Base-by-base conservation (phyloP, 257 asterid genomes). In the Nicotiana tomentosiformis region DNA sequence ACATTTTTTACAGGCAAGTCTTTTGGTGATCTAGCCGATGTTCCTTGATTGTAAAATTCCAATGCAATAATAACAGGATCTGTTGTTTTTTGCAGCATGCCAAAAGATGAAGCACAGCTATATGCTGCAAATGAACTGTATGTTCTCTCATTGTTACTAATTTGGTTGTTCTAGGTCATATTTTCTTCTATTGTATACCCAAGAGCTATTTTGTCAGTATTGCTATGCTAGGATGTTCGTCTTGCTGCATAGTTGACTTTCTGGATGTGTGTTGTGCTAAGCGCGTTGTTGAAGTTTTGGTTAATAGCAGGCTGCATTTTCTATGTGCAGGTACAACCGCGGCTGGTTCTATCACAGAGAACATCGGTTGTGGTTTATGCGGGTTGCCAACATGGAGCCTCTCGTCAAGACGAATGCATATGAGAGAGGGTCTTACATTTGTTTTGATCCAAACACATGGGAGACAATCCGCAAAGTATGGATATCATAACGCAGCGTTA, bases 271-370 rank as follows among this genome's bases (percentile, higher is more conserved):
- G 16, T 4, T 80, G 77, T 64, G 64, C 65, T 8, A 26, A 74
- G 80, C 16, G 46, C 80, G 2, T 29, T 51, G 80, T 58, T 51
- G 62, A 55, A 29, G 80, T 26, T 32, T 20, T 72, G 10, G 23
- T 26, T 51, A 29, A 76, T 29, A 76, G 64, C 64, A 51, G 64
- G 35, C 62, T 76, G 10, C 62, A 51, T 76, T 51, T 51, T 76
- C 80, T 51, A 46, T 26, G 43, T 76, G 78, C 88, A 95, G 98
- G 78, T 88, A 87, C 77, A 87, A 89, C 83, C 90, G 97, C 86
- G 97, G 97, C 29, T 95, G 98, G 98, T 91, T 92, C 83, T 95
- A 90, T 86, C 98, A 93, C 83, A 91, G 82, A 86, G 98, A 91
- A 70, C 89, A 83, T 49, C 93, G 92, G 26, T 79, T 87, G 78